Evolutionary conservation across 805 yeast species (phyloP), one percentile per base, ranked within the genome.

Genomic region (Candida morakotiae): DNA sequence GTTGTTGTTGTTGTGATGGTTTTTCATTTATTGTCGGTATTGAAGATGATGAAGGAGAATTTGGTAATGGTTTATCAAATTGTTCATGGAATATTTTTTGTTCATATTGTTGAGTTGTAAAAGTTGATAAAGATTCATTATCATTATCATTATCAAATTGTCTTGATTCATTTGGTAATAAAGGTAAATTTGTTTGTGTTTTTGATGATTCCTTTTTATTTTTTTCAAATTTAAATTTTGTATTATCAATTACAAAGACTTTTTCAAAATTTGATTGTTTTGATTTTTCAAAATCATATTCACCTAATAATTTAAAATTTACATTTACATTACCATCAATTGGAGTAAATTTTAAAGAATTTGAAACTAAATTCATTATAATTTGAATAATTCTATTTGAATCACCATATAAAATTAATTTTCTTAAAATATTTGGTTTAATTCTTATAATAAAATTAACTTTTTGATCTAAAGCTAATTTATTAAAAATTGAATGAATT

Each of bases 301-400:
- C 85, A 28, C 93, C 93, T 14, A 82, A 37, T 11, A 81, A 56
- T 44, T 68, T 73, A 44, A 83, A 74, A 2, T 67, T 55, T 6
- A 87, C 86, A 20, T 71, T 71, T 9, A 89, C 94, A 10, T 75
- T 71, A 2, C 97, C 97, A 42, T 87, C 86, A n/a, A 79, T 83
- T 0, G 96, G 96, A 0, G 98, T 89, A 51, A 91, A 93, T 56
- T 91, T 91, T 51, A 91, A 66, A 0, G 95, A 81, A 60, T 91
- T 91, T 13, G 94, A 83, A 7, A 91, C 93, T 38, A 91, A 67
- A 51, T 91, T 93, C 89, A 89, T 87, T 5, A 89, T 80, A 34
- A 91, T 83, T 58, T 91, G 98, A 38, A 87, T 78, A 27, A 93
- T 84, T 54, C 98, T 71, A 58, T 87, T 88, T 8, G 93, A 79